Percentiles rank a stretch among this genome's conserved stretches.
These are phyloP conservation scores for Chlorella ohadii DNA, from an alignment of 139 green algal species.

Conservation along the genomic window DNA sequence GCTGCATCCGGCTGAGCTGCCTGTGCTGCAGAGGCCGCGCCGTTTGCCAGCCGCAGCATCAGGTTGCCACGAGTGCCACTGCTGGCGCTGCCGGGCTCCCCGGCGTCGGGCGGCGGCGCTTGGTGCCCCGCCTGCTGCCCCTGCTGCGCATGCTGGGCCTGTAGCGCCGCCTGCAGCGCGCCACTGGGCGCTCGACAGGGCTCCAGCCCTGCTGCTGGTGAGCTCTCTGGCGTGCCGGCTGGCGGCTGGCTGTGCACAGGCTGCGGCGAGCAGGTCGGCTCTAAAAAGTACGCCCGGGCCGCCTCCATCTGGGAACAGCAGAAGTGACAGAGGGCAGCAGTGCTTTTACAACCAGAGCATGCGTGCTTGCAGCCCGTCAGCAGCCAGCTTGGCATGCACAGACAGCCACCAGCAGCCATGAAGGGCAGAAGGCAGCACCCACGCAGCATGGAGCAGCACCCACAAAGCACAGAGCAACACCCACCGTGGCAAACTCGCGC, in stretches of 20 bases:
- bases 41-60: background rate
- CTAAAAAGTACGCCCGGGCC: constrained; percentile 12
- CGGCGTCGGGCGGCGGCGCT: no score
- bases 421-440: no score
- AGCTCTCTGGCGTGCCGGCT: background rate
- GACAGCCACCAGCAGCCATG: no score
- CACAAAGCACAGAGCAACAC: background rate
- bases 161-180: constrained; percentile 9
- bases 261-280: background rate
- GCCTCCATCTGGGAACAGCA: constrained; percentile 9
- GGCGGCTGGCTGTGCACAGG: background rate
- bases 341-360: background rate
- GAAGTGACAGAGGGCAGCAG: no score
- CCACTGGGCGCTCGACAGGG: background rate
- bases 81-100: background rate
- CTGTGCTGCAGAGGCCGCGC: background rate
- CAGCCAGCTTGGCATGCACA: background rate
- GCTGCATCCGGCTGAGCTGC: background rate
- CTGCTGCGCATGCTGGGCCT: background rate
- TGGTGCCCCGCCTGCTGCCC: no score
- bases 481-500: constrained; percentile 65
- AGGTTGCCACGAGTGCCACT: background rate
- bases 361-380: background rate
- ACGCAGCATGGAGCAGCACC: background rate
- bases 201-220: background rate